phyloP scores from a whole-genome alignment of 257 asterid species.

The Avicennia marina region DNA sequence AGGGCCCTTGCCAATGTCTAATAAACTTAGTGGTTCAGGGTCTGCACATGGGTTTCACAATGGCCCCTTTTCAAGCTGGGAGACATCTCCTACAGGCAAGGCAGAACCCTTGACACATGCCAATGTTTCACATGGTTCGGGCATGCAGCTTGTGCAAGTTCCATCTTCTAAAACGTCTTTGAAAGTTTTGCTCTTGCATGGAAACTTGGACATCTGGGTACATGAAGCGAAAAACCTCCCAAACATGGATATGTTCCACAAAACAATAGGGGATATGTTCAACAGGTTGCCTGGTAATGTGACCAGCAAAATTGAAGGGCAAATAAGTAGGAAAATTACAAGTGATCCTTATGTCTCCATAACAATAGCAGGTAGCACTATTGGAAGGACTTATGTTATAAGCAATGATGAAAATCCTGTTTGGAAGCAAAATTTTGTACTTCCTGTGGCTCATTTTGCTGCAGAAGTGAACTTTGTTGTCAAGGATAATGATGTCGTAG shows the following conservation, averaged over 20 bases:
- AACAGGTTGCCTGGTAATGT: constrained; percentile 63
- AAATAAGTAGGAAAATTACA: constrained; percentile 62
- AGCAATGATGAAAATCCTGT: constrained; percentile 79
- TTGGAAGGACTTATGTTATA: constrained; percentile 87
- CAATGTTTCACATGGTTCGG: constrained; percentile 25
- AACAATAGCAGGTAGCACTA: constrained; percentile 53
- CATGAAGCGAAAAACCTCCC: constrained; percentile 92
- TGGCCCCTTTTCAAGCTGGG: constrained; percentile 62
- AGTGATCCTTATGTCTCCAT: constrained; percentile 93
- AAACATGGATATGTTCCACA: constrained; percentile 99
- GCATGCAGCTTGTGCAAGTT: constrained; percentile 60
- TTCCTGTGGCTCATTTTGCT: constrained; percentile 87
- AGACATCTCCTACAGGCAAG: constrained; percentile 26
- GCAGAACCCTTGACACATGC: constrained; percentile 19
- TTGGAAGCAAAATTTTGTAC: constrained; percentile 82
- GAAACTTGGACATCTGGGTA: constrained; percentile 85
- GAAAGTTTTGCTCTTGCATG: constrained; percentile 76
- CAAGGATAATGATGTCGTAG: constrained; percentile 88
- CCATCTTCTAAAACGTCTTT: constrained; percentile 49
- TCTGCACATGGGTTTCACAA: constrained; percentile 37
- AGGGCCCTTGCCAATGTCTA: constrained; percentile 42
- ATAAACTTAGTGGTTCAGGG: constrained; percentile 36
- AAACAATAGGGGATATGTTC: constrained; percentile 83
- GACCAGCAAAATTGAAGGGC: constrained; percentile 83
- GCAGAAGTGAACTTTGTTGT: constrained; percentile 81